phyloP scores from a whole-genome alignment of 495 filamentous ascomycete species.

The Penicillium cinerascens region DNA sequence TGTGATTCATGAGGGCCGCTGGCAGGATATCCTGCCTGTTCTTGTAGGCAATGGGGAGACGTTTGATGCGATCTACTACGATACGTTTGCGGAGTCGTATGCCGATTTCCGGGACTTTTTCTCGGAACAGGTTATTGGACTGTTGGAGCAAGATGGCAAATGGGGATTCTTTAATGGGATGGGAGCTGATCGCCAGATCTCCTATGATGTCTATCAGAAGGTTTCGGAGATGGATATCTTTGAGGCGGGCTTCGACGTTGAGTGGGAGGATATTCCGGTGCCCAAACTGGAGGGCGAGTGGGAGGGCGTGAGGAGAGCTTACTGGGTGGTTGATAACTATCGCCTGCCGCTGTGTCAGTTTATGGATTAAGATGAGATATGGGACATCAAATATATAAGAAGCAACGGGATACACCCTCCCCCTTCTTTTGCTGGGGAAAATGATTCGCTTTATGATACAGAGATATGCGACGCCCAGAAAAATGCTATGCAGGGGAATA shows the following conservation, averaged over 20 bases:
- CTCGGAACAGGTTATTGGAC: conserved; percentile 73
- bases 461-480: conserved; percentile 20
- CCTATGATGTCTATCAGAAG: conserved; percentile 93
- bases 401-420: neutral
- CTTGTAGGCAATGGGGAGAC: conserved; percentile 65
- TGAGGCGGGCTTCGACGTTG: conserved; percentile 85
- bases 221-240: conserved; percentile 89
- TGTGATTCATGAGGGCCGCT: conserved; percentile 66
- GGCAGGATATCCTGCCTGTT: conserved; percentile 76
- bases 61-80: conserved; percentile 95
- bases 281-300: conserved; percentile 65
- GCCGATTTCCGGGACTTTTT: conserved; percentile 82
- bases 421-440: neutral
- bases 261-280: conserved; percentile 78
- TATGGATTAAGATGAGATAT: conserved; percentile 45
- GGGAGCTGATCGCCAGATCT: conserved; percentile 85
- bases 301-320: conserved; percentile 80
- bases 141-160: conserved; percentile 67
- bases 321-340: conserved; percentile 82
- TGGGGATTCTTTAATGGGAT: conserved; percentile 97
- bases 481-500: conserved; percentile 21
- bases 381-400: neutral
- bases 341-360: conserved; percentile 62
- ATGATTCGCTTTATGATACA: conserved; percentile 14
- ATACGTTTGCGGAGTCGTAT: conserved; percentile 96